Base-by-base conservation (phyloP, 257 asterid genomes). In the Ehretia macrophylla region DNA sequence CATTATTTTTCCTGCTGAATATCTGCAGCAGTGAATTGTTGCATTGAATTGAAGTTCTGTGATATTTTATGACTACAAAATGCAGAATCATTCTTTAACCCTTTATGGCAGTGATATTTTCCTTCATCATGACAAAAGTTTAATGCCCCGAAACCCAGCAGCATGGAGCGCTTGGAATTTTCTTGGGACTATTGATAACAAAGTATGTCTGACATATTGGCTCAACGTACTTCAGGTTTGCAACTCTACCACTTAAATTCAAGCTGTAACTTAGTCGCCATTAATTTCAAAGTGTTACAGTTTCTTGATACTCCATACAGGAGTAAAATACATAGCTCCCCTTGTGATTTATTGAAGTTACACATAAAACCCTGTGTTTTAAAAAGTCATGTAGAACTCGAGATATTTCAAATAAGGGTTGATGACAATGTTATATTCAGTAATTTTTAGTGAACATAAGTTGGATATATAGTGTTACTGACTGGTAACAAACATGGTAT, bases 91-190 rank as follows among this genome's bases (percentile, higher is more conserved):
- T 71, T 51, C 14, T 53, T 39, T 20, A 20, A 52, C 65, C 50
- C 65, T 64, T 58, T 32, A 50, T 75, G 75, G 79, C 85, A 90
- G 98, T 50, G 96, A 85, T 62, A 70, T 79, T 70, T 90, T 62
- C 79, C 79, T 90, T 64, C 98, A 90, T 52, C 85, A 69, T 17
- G 96, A 83, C 76, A 57, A 68, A 62, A 68, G 51, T 42, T 64
- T 87, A 32, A 86, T 87, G 95, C 98, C 96, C 17, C 68, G 64
- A 79, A 87, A 63, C 46, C 77, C 63, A 72, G 77, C 81, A 66
- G 91, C 81, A 1, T 90, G 98, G 96, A 81, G 94, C 37, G 72
- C 95, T 0, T 76, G 86, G 80, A 90, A 90, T 76, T 90, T 87
- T 65, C 81, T 87, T 13, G 95, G 86, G 62, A 76, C 91, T 10